Evolutionary conservation across 441 rosid genomes (phyloP).

Genomic region (Codiaeum variegatum): DNA sequence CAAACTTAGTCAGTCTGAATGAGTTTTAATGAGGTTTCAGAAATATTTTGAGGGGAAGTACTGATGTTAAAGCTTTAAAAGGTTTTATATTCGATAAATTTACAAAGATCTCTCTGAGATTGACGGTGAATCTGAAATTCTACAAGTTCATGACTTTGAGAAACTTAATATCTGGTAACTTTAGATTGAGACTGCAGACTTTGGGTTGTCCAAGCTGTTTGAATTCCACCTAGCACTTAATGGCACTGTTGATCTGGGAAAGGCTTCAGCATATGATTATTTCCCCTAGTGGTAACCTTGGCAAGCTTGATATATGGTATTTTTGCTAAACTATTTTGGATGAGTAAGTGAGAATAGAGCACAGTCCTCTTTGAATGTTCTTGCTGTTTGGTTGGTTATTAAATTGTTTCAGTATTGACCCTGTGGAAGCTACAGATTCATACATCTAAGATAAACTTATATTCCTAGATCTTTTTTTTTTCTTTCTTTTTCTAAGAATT

Average conservation of each 20-base stretch:
- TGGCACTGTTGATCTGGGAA: background rate
- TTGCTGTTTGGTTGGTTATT: background rate
- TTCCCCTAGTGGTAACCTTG: background rate
- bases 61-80: background rate
- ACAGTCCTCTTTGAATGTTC: background rate
- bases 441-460: background rate
- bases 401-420: background rate
- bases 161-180: slow-evolving; percentile 3
- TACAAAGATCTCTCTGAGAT: background rate
- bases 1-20: background rate
- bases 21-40: background rate
- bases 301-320: background rate
- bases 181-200: background rate
- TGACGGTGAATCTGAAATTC: background rate
- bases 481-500: background rate
- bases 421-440: background rate
- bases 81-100: background rate
- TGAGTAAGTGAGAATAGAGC: background rate
- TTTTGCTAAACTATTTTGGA: background rate
- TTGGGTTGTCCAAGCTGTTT: background rate
- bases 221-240: background rate
- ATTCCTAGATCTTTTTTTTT: background rate
- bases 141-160: background rate
- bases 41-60: background rate
- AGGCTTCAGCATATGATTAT: background rate